Evolutionary conservation across 345 rosid species (phyloP).

Genomic region (Eucalyptus virginea): DNA sequence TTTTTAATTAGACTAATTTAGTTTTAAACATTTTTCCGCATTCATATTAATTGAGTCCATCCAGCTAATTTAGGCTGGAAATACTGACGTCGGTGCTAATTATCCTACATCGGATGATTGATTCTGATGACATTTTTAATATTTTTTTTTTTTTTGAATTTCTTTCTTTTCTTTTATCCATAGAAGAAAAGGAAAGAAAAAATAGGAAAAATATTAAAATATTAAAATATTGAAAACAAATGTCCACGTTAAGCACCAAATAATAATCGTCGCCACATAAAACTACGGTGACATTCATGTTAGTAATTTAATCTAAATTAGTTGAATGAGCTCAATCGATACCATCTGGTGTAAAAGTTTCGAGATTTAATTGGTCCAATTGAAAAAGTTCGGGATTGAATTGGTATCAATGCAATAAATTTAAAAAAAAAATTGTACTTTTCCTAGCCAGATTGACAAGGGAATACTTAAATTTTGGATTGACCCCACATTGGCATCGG

Average conservation of each 20-base stretch:
- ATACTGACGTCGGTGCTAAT: accelerated
- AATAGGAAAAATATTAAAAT: too few species aligned
- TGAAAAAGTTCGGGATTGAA: accelerated
- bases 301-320: too few species aligned
- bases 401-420: accelerated
- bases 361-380: too few species aligned
- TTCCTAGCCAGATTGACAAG: neutral
- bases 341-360: neutral
- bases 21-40: too few species aligned
- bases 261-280: accelerated
- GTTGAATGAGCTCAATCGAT: neutral
- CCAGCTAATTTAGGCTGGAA: accelerated
- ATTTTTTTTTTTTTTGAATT: too few species aligned
- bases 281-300: accelerated
- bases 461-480: neutral
- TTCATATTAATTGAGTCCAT: too few species aligned
- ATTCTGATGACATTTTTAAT: too few species aligned
- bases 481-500: neutral
- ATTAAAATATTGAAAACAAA: too few species aligned
- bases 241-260: accelerated
- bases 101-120: neutral
- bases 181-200: too few species aligned
- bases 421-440: too few species aligned
- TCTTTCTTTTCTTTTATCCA: too few species aligned
- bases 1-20: too few species aligned